These are phyloP conservation scores for Hordeum pubiflorum DNA, from an alignment of 202 grass and related monocot species.

Conservation along the genomic window DNA sequence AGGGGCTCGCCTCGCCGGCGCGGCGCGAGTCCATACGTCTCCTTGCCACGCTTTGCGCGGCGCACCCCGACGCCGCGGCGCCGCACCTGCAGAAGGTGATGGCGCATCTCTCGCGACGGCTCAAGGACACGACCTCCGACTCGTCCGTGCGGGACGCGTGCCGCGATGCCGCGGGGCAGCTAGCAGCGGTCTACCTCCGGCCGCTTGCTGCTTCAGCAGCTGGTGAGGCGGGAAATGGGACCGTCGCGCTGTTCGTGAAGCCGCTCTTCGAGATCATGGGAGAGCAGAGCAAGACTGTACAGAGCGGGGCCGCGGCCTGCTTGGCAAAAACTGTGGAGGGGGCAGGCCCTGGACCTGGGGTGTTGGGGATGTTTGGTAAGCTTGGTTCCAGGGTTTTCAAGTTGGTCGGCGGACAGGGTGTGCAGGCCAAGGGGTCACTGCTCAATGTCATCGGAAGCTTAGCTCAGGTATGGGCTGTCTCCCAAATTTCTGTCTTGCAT, in stretches of 20 bases:
- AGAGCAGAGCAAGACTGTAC: constrained; percentile 83
- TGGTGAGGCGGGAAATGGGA: constrained; percentile 36
- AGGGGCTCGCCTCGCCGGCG: constrained; percentile 34
- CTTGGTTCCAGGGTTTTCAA: constrained; percentile 76
- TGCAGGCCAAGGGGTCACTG: constrained; percentile 78
- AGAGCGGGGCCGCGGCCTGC: constrained; percentile 75
- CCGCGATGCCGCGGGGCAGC: constrained; percentile 49
- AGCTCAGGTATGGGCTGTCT: constrained; percentile 38
- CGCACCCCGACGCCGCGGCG: constrained; percentile 49
- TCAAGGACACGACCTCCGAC: constrained; percentile 80
- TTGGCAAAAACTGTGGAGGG: constrained; percentile 81
- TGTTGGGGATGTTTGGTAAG: constrained; percentile 52
- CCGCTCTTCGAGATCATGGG: constrained; percentile 88
- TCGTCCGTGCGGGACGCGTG: constrained; percentile 79
- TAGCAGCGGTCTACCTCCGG: constrained; percentile 62
- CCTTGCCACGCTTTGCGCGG: constrained; percentile 56
- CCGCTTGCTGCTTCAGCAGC: constrained; percentile 20
- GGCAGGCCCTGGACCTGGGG: constrained; percentile 36
- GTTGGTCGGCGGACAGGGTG: constrained; percentile 64
- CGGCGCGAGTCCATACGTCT: constrained; percentile 67
- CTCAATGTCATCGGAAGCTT: constrained; percentile 72
- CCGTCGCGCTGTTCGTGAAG: constrained; percentile 67
- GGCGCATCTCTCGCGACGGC: constrained; percentile 52
- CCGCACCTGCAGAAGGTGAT: constrained; percentile 73
- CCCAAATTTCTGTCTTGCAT: neutral